These are phyloP conservation scores for Cystobasidiaceae sp. DNA, from an alignment of 1,284 basidiomycete genomes.

Conservation along the genomic window DNA sequence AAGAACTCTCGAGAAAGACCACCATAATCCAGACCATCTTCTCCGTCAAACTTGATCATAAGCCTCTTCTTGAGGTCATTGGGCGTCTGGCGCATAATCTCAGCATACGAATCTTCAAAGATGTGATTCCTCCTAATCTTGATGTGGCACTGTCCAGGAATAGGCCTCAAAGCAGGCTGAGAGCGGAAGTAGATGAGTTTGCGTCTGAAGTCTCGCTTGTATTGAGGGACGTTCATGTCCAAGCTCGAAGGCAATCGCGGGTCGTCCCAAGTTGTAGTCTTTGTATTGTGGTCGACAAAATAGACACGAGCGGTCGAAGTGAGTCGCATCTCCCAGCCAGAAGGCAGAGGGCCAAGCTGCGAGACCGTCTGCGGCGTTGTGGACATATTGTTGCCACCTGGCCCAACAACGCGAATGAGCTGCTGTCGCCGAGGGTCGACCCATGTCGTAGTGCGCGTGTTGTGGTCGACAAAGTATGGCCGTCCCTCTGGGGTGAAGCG, in stretches of 20 bases:
- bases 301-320: constrained; percentile 89
- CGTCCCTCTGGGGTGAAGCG: constrained; percentile 94
- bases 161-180: constrained; percentile 82
- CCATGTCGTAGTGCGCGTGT: constrained; percentile 93
- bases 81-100: constrained; percentile 89
- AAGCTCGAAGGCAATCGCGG: constrained; percentile 71
- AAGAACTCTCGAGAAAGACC: constrained; percentile 99
- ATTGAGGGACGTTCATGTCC: constrained; percentile 94
- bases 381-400: constrained; percentile 69
- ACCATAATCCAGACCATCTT: constrained; percentile 97
- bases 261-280: constrained; percentile 95
- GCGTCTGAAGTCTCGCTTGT: constrained; percentile 96
- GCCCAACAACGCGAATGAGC: constrained; percentile 77
- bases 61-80: constrained; percentile 94
- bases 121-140: constrained; percentile 90
- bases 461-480: constrained; percentile 84
- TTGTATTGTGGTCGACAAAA: constrained; percentile 83
- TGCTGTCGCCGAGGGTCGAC: constrained; percentile 90
- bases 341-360: constrained; percentile 89
- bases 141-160: constrained; percentile 86
- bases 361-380: constrained; percentile 74
- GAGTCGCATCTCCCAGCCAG: constrained; percentile 95
- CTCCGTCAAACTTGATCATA: constrained; percentile 93
- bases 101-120: constrained; percentile 92
- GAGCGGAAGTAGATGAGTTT: constrained; percentile 99